Percentiles rank a stretch among this genome's conserved stretches.
phyloP scores from a whole-genome alignment of 495 filamentous ascomycete genomes.

The Aspergillus bertholletiae region DNA sequence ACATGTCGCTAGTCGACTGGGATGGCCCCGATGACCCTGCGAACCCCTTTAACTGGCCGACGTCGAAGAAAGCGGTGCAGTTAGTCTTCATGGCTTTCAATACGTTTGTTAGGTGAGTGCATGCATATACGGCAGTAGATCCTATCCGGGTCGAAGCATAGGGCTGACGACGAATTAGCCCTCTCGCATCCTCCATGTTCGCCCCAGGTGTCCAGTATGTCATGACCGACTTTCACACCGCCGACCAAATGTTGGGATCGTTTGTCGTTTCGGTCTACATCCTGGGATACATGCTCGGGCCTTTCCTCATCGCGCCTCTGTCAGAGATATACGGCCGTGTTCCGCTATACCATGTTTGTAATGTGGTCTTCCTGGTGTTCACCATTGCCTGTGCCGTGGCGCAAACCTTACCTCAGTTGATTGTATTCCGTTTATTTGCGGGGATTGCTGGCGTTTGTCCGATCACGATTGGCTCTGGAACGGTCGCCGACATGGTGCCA shows the following conservation, averaged over 20 bases:
- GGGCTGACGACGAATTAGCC: conserved; percentile 13
- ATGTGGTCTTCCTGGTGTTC: conserved; percentile 41
- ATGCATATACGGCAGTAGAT: background rate
- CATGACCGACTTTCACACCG: conserved; percentile 48
- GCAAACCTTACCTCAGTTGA: conserved; percentile 35
- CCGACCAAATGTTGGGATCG: conserved; percentile 25
- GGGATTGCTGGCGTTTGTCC: conserved; percentile 42
- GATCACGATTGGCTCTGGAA: conserved; percentile 42
- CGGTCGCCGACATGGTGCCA: conserved; percentile 42
- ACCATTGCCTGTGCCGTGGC: conserved; percentile 44
- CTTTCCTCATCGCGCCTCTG: conserved; percentile 38
- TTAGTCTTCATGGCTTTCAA: conserved; percentile 44
- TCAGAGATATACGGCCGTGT: conserved; percentile 44
- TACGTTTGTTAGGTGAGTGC: conserved; percentile 53
- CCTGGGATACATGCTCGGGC: conserved; percentile 34
- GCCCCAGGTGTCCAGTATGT: conserved; percentile 55
- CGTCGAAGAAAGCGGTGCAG: conserved; percentile 43
- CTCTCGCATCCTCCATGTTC: conserved; percentile 62
- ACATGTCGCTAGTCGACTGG: conserved; percentile 40
- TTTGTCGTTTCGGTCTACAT: conserved; percentile 45
- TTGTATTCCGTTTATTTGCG: conserved; percentile 45
- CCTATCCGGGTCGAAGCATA: background rate
- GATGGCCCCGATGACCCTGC: conserved; percentile 51
- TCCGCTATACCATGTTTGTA: conserved; percentile 38
- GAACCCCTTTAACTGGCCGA: conserved; percentile 62